Percentiles rank a stretch among this genome's conserved stretches.
phyloP scores from a whole-genome alignment of 371 early-diverging fungal species.

The Chytridium lagenaria region DNA sequence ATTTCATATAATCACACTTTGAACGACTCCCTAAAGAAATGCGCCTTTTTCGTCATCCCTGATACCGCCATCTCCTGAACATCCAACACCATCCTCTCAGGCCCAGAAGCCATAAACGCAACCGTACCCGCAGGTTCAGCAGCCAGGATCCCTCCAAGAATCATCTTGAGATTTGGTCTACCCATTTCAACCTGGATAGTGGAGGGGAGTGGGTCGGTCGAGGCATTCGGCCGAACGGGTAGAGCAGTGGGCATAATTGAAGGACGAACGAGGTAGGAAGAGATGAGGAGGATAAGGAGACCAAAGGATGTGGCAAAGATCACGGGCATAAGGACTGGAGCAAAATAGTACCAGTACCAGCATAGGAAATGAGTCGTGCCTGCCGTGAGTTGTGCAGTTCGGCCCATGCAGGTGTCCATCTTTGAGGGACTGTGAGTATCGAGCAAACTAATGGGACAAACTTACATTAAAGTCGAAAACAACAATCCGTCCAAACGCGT shows the following conservation, averaged over 20 bases:
- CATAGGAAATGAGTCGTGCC: slow-evolving; percentile 29
- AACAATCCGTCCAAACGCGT: not conserved
- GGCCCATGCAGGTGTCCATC: not conserved
- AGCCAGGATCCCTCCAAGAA: not conserved
- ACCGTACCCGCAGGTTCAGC: not conserved
- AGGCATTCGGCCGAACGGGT: not conserved
- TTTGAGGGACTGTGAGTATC: not conserved
- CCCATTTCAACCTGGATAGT: not conserved
- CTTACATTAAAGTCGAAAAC: not conserved
- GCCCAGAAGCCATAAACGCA: not conserved
- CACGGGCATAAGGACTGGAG: slow-evolving; percentile 2
- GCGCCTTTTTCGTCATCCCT: not conserved
- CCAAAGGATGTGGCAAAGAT: slow-evolving; percentile 1
- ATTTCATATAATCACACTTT: slow-evolving; percentile 9
- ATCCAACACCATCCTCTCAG: slow-evolving; percentile 7
- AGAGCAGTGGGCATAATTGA: not conserved
- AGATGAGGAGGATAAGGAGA: slow-evolving; percentile 6
- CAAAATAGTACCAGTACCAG: slow-evolving; percentile 18
- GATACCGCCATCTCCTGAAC: not conserved
- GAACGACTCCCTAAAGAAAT: slow-evolving; percentile 8
- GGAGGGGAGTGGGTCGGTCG: not conserved
- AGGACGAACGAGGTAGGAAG: not conserved
- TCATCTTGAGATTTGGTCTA: not conserved
- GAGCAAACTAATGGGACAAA: not conserved
- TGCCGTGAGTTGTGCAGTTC: not conserved